phyloP scores from a whole-genome alignment of 164 flowering plant species.

The Kalanchoe fedtschenkoi region DNA sequence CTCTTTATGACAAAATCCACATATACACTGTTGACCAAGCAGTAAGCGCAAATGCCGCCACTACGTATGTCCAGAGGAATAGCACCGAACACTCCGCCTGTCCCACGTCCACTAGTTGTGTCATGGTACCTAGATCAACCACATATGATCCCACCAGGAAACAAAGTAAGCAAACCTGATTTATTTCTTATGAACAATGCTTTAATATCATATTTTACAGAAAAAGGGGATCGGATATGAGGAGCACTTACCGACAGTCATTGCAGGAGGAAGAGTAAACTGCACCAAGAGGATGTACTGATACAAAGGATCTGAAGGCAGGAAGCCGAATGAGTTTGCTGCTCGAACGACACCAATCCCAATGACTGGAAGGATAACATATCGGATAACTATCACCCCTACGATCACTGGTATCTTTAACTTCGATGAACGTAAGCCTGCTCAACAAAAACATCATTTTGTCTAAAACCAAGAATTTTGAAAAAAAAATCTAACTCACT shows the following conservation, averaged over 20 bases:
- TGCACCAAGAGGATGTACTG: slow-evolving; percentile 68
- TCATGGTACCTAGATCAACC: slow-evolving; percentile 56
- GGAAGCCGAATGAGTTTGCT: slow-evolving; percentile 46
- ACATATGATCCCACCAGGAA: neutral
- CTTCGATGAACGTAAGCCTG: slow-evolving; percentile 43
- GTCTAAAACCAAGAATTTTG: too few relatives aligned
- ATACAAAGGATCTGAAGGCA: slow-evolving; percentile 60
- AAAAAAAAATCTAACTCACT: neutral
- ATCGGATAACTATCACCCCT: slow-evolving; percentile 48
- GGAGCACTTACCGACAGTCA: slow-evolving; percentile 73
- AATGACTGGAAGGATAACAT: slow-evolving; percentile 44
- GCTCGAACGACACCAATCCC: slow-evolving; percentile 53
- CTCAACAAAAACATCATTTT: neutral
- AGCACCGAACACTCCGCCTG: slow-evolving; percentile 85
- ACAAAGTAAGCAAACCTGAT: neutral
- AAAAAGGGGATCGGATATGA: too few relatives aligned
- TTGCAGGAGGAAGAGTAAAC: slow-evolving; percentile 77
- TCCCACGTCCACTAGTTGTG: slow-evolving; percentile 72
- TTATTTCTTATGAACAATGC: neutral
- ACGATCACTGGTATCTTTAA: slow-evolving; percentile 26
- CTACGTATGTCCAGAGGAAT: slow-evolving; percentile 74
- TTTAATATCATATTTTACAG: neutral
- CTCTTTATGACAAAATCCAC: slow-evolving; percentile 36
- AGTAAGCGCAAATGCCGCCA: slow-evolving; percentile 68
- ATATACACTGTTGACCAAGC: slow-evolving; percentile 67